Percentiles rank a stretch among this genome's conserved stretches.
phyloP scores from a whole-genome alignment of 345 rosid genomes.

The Bruguiera parviflora region DNA sequence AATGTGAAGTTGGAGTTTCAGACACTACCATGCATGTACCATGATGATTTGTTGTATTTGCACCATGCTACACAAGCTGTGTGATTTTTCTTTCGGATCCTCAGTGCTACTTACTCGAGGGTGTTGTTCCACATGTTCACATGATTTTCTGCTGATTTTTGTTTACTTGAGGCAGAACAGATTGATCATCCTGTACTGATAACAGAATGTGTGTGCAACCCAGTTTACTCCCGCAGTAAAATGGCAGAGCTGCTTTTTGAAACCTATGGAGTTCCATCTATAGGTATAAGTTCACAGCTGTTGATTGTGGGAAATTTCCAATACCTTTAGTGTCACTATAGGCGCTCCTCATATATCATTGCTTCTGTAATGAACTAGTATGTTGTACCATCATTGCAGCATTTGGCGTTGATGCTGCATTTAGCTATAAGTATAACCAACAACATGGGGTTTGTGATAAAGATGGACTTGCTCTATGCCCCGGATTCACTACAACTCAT shows the following conservation, averaged over 20 bases:
- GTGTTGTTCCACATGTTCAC: constrained; percentile 12
- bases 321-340: background rate
- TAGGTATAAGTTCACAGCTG: constrained; percentile 48
- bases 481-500: constrained; percentile 82
- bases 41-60: background rate
- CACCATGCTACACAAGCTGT: background rate
- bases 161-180: constrained; percentile 64
- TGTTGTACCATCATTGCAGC: constrained; percentile 42
- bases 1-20: background rate
- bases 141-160: constrained; percentile 29
- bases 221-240: constrained; percentile 88
- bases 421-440: constrained; percentile 90
- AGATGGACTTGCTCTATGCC: constrained; percentile 85
- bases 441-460: constrained; percentile 66
- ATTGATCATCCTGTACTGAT: constrained; percentile 90
- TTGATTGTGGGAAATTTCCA: background rate
- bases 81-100: background rate
- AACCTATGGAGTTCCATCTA: constrained; percentile 94
- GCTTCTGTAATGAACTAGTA: constrained; percentile 10
- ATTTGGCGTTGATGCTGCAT: constrained; percentile 94
- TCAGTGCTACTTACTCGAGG: background rate
- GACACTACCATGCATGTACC: background rate
- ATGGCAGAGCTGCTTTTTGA: constrained; percentile 98
- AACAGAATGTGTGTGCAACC: constrained; percentile 92
- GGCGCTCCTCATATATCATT: background rate